Evolutionary conservation across 129 eudicot genomes (phyloP).

Genomic region (Chrysanthemum lavandulifolium): DNA sequence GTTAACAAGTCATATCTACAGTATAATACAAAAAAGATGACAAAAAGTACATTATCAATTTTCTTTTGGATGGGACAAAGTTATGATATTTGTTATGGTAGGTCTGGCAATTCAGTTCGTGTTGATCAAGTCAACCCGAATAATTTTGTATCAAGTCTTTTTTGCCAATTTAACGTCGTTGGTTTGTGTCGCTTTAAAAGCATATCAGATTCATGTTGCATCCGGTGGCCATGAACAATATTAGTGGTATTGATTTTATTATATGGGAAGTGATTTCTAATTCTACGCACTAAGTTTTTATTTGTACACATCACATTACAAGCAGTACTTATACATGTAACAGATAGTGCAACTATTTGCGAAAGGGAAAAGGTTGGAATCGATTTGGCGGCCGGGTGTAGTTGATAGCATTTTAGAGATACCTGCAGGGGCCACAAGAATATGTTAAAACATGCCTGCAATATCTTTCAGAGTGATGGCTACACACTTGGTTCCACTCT

Average conservation of each 20-base stretch:
- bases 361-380: neutral
- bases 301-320: no score
- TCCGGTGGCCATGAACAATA: neutral
- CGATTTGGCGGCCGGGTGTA: conserved; percentile 1
- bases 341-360: neutral
- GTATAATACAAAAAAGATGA: neutral
- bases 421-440: no score
- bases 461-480: neutral
- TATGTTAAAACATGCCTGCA: no score
- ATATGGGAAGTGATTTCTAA: neutral
- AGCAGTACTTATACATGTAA: neutral
- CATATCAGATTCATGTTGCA: neutral
- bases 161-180: no score
- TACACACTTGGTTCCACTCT: neutral
- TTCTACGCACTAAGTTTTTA: no score
- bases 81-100: neutral
- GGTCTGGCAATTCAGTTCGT: no score
- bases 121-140: no score
- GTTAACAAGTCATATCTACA: conserved; percentile 11
- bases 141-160: no score
- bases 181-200: no score
- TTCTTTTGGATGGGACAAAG: conserved; percentile 6
- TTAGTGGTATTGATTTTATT: conserved; percentile 2
- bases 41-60: conserved; percentile 2
- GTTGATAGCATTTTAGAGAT: neutral